phyloP scores from a whole-genome alignment of 2,329 filamentous ascomycete genomes.

The Xylaria sp. region DNA sequence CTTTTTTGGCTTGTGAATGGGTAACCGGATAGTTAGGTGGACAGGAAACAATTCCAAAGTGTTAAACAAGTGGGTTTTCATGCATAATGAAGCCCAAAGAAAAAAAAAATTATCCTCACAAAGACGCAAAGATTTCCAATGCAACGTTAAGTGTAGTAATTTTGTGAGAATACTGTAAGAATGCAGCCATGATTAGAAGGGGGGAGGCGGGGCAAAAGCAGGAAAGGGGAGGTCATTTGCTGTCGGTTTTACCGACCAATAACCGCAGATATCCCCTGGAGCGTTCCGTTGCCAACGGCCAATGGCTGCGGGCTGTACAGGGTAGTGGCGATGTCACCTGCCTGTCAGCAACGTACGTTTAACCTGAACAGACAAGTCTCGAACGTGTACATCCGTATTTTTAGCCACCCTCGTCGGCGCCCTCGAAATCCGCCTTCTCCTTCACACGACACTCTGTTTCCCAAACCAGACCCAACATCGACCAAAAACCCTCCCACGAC shows the following conservation, averaged over 20 bases:
- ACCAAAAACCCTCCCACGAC: conserved; percentile 13
- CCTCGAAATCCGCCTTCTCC: conserved; percentile 2
- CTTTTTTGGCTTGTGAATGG: conserved; percentile 25
- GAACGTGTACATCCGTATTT: neutral
- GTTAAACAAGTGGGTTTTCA: conserved; percentile 36
- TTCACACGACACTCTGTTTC: neutral
- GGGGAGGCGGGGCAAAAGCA: neutral
- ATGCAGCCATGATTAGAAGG: conserved; percentile 6
- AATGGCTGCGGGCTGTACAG: neutral
- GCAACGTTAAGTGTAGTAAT: conserved; percentile 33
- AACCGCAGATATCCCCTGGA: conserved; percentile 11
- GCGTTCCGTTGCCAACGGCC: conserved; percentile 1
- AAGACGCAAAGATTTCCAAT: conserved; percentile 27
- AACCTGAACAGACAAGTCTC: conserved; percentile 7
- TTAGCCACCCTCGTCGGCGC: conserved; percentile 33
- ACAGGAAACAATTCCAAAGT: neutral
- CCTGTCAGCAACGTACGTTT: conserved; percentile 32
- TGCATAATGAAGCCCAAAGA: neutral
- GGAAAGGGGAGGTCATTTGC: conserved; percentile 18
- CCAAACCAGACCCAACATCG: neutral
- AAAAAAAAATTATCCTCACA: conserved; percentile 12
- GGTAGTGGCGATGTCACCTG: conserved; percentile 25
- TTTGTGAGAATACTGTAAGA: too few relatives aligned
- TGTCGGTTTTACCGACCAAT: conserved; percentile 35
- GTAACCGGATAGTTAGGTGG: neutral